Conservation (phyloP, 495 filamentous ascomycete genomes). For the Cladorrhinum samala region DNA sequence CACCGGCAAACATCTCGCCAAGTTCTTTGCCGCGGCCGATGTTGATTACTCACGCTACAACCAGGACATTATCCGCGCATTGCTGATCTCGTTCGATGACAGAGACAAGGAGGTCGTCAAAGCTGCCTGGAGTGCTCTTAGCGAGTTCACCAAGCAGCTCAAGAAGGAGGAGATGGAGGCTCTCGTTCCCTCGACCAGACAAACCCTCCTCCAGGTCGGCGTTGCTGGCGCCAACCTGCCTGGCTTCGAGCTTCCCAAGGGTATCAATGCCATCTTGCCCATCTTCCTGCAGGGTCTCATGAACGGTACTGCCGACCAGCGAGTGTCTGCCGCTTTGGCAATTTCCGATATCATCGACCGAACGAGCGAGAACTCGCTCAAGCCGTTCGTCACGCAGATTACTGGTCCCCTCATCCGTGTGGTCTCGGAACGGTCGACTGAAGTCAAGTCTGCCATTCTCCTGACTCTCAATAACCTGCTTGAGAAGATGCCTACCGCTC, state of each 20-base stretch:
- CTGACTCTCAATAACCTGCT: constrained; percentile 90
- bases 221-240: constrained; percentile 77
- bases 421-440: constrained; percentile 88
- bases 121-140: constrained; percentile 85
- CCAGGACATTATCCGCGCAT: constrained; percentile 81
- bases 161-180: constrained; percentile 98
- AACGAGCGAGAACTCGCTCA: constrained; percentile 73
- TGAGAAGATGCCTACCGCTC: constrained; percentile 90
- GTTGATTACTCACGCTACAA: constrained; percentile 92
- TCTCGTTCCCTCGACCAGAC: constrained; percentile 78
- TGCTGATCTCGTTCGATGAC: constrained; percentile 91
- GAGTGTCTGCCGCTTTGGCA: constrained; percentile 83
- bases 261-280: constrained; percentile 91
- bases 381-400: constrained; percentile 93
- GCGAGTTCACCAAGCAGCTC: constrained; percentile 76
- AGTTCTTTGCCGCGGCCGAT: constrained; percentile 76
- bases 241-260: constrained; percentile 91
- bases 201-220: constrained; percentile 78
- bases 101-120: constrained; percentile 79
- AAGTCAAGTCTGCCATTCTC: constrained; percentile 93
- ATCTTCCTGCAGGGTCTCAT: constrained; percentile 97
- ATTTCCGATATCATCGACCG: constrained; percentile 94
- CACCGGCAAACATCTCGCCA: constrained; percentile 75
- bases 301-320: constrained; percentile 87
- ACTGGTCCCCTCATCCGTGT: constrained; percentile 96